Evolutionary conservation across 169 alveolate species (phyloP).

Genomic region (Prorocentrum cordatum): DNA sequence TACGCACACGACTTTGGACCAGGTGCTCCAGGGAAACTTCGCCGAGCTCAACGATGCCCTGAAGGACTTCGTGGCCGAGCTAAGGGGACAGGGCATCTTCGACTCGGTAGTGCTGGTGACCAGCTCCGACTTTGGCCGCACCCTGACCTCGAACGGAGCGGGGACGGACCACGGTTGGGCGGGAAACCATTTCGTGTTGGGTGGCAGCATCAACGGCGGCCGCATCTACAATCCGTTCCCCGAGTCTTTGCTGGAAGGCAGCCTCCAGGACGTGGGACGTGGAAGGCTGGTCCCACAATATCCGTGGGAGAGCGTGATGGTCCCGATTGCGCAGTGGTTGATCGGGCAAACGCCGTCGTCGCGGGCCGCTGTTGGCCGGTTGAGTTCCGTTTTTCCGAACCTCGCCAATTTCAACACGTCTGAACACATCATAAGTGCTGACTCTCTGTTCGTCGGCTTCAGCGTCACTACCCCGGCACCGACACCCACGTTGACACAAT

Average conservation of each 20-base stretch:
- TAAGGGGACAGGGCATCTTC: constrained; percentile 6
- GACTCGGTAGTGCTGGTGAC: constrained; percentile 19
- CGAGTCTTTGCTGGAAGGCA: constrained; percentile 7
- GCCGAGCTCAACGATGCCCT: not conserved
- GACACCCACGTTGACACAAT: no score
- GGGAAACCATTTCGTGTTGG: constrained; percentile 15
- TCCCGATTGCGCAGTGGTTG: constrained; percentile 46
- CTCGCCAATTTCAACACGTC: no score
- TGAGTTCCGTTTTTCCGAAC: no score
- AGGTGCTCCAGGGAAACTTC: not conserved
- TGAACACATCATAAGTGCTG: no score
- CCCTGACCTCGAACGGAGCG: constrained; percentile 18
- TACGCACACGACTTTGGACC: not conserved
- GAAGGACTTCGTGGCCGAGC: constrained; percentile 12
- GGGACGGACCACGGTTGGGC: constrained; percentile 56
- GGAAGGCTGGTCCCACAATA: constrained; percentile 26
- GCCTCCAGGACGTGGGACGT: constrained; percentile 29
- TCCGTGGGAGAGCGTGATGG: constrained; percentile 26
- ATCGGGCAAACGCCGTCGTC: no score
- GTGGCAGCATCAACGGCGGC: constrained; percentile 53
- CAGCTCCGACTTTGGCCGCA: constrained; percentile 28
- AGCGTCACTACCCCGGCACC: no score
- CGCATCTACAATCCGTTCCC: constrained; percentile 19
- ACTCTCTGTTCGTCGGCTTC: no score
- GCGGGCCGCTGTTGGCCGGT: no score